Evolutionary conservation across 2,329 filamentous ascomycete genomes (phyloP).

Genomic region (Fusarium oligoseptatum): DNA sequence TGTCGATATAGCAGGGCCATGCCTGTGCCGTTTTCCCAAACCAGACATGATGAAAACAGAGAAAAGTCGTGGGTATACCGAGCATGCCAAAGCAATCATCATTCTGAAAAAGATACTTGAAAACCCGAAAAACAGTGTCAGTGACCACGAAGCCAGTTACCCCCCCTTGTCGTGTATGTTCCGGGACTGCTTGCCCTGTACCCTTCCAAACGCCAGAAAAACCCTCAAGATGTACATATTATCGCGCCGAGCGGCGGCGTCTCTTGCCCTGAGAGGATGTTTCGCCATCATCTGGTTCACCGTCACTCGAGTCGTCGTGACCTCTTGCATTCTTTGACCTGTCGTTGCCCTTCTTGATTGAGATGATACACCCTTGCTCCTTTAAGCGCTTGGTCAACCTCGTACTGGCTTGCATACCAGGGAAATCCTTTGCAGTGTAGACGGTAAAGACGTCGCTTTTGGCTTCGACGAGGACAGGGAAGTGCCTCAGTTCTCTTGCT

Average conservation of each 20-base stretch:
- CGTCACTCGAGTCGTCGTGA: slow-evolving; percentile 61
- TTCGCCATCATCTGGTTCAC: slow-evolving; percentile 54
- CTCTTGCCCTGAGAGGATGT: slow-evolving; percentile 38
- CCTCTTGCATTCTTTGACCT: slow-evolving; percentile 58
- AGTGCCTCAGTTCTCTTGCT: slow-evolving; percentile 60
- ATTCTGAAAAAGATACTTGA: slow-evolving; percentile 1
- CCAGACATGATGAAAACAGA: slow-evolving; percentile 20
- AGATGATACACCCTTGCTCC: slow-evolving; percentile 85
- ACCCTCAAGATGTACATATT: slow-evolving; percentile 19
- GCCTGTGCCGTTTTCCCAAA: not conserved
- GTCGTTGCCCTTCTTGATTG: slow-evolving; percentile 88
- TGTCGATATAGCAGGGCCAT: not conserved
- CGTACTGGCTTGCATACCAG: slow-evolving; percentile 85
- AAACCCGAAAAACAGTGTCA: slow-evolving; percentile 6
- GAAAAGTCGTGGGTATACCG: slow-evolving; percentile 34
- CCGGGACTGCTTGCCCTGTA: slow-evolving; percentile 10
- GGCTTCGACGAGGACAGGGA: slow-evolving; percentile 63
- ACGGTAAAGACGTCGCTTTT: slow-evolving; percentile 82
- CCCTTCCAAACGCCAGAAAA: slow-evolving; percentile 35
- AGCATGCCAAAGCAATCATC: slow-evolving; percentile 2
- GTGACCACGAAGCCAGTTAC: slow-evolving; percentile 16
- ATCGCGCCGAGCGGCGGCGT: slow-evolving; percentile 36
- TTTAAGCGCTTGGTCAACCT: slow-evolving; percentile 79
- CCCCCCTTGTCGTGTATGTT: slow-evolving; percentile 28
- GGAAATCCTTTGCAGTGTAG: slow-evolving; percentile 88